Conservation (phyloP, 306 rosid species). For the Parietaria judaica region DNA sequence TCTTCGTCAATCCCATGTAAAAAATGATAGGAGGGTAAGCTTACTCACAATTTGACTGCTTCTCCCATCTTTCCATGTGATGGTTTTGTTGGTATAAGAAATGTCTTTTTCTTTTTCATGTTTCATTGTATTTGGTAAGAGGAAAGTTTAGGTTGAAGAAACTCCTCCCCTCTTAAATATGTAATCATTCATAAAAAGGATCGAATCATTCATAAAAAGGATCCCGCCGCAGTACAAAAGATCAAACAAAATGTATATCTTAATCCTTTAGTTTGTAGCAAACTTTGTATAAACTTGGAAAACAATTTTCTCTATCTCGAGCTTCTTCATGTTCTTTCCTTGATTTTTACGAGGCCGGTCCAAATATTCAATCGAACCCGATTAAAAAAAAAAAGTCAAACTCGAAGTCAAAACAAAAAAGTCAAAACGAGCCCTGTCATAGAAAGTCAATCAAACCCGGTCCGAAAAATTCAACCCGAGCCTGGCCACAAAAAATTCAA, state of each 20-base stretch:
- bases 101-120: background rate
- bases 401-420: too few relatives aligned
- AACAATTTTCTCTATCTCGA: background rate
- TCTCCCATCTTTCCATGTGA: background rate
- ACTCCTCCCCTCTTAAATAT: conserved; percentile 88
- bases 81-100: background rate
- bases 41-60: conserved; percentile 3
- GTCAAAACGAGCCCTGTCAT: too few relatives aligned
- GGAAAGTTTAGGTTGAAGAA: conserved; percentile 64
- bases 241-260: conserved; percentile 80
- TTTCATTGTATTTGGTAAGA: background rate
- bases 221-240: conserved; percentile 78
- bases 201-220: conserved; percentile 85
- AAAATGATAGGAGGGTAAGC: conserved; percentile 97
- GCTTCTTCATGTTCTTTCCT: background rate
- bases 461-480: too few relatives aligned
- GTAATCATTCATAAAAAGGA: conserved; percentile 64
- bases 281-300: background rate
- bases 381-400: too few relatives aligned
- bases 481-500: too few relatives aligned
- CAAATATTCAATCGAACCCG: too few relatives aligned
- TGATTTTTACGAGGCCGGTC: too few relatives aligned
- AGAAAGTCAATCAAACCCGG: too few relatives aligned
- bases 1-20: conserved; percentile 92
- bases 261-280: conserved; percentile 3